Base-by-base conservation (phyloP, 2,329 filamentous ascomycete species). In the Hypoxylon sp. region DNA sequence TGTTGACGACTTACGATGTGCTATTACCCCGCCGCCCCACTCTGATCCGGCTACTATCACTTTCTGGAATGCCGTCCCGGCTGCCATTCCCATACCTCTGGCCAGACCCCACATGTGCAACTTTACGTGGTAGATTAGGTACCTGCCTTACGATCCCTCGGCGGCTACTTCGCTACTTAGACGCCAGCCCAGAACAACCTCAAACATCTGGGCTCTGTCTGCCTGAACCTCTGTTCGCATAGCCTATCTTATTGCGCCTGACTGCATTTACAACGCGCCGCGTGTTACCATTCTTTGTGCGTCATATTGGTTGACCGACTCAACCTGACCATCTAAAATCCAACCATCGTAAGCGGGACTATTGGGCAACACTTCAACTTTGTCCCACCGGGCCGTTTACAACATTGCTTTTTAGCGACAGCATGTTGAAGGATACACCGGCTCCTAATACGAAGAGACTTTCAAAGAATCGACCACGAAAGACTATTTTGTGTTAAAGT, bases 191-290 rank as follows among this genome's bases (percentile, higher is more conserved):
- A 36, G 50, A 57, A 38, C 19, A 43, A 56, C 36, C 43, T 60
- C 51, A 60, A 57, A 60, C 50, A 14, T n/a, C 28, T 25, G 32
- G 55, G 64, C 43, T 38, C 48, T 57, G 34, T 32, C 38, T 43
- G 28, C 45, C 32, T 43, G 57, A 56, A 51, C 46, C n/a, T 60
- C 32, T 56, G 56, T 62, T 68, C 62, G 65, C 62, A 69, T 65
- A 58, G 59, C 55, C 62, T 9, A 61, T 45, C 62, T 70, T 69
- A 65, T 73, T 73, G 70, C 65, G 61, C 67, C 63, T 63, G 59
- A 63, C 32, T 65, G 64, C 60, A 72, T 67, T 64, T 48, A 56
- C 66, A 72, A 70, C 70, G 71, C 73, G 73, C 73, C 63, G 70
- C 69, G 60, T 70, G 56, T 60, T 62, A 67, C 65, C 61, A n/a